Conservation (phyloP, 805 yeast genomes). For the Teunomyces stri region DNA sequence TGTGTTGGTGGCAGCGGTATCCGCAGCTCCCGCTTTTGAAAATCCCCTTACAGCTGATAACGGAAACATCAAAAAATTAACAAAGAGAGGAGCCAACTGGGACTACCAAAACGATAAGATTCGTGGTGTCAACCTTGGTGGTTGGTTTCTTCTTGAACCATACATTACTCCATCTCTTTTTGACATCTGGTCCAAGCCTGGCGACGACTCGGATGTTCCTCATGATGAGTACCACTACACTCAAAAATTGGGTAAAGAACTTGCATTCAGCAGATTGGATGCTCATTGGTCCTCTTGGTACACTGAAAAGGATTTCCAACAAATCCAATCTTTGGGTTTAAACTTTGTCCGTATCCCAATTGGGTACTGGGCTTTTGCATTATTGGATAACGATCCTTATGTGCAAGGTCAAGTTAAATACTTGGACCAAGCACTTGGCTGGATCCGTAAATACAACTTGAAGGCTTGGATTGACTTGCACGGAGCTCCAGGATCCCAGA, state of each 20-base stretch:
- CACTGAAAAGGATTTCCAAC: conserved; percentile 66
- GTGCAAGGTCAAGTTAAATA: conserved; percentile 77
- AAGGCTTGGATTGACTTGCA: conserved; percentile 91
- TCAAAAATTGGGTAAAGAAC: conserved; percentile 56
- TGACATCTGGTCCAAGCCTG: conserved; percentile 36
- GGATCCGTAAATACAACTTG: conserved; percentile 63
- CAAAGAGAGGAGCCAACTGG: conserved; percentile 22
- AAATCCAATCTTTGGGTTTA: conserved; percentile 61
- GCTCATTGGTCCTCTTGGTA: conserved; percentile 80
- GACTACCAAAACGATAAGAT: conserved; percentile 38
- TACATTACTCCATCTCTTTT: conserved; percentile 81
- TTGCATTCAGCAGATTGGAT: conserved; percentile 50
- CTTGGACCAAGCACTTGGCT: conserved; percentile 71
- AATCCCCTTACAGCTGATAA: conserved; percentile 6
- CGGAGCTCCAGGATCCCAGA: conserved; percentile 96
- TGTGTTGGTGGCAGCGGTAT: conserved; percentile 2
- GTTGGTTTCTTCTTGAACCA: conserved; percentile 88
- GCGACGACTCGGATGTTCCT: conserved; percentile 47
- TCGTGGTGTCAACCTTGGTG: conserved; percentile 81
- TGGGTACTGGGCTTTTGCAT: conserved; percentile 89
- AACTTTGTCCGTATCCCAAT: conserved; percentile 88
- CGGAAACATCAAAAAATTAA: conserved; percentile 13
- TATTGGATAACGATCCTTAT: conserved; percentile 70
- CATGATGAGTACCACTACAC: conserved; percentile 81
- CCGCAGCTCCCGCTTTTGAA: conserved; percentile 2